phyloP scores from a whole-genome alignment of 2,329 filamentous ascomycete species.

The Trichoderma simmonsii region DNA sequence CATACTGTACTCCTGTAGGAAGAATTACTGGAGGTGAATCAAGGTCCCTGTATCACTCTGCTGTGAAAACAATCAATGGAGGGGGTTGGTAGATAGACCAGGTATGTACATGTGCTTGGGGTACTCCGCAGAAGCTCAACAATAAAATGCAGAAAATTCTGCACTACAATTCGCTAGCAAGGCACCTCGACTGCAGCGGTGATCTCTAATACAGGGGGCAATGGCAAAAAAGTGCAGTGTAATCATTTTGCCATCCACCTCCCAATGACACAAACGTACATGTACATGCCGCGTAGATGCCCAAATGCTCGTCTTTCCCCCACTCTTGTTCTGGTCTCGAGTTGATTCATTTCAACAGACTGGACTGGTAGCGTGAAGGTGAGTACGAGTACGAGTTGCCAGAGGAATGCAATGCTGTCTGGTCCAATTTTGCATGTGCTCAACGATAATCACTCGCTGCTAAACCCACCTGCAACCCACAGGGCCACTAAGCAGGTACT shows the following conservation, averaged over 20 bases:
- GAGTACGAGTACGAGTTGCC: neutral
- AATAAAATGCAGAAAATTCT: constrained; percentile 7
- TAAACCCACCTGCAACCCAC: neutral
- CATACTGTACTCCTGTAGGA: neutral
- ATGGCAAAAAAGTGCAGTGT: neutral
- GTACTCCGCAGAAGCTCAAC: neutral
- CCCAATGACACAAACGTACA: neutral
- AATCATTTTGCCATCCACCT: constrained; percentile 7
- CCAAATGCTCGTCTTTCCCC: neutral
- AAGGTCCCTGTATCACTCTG: neutral
- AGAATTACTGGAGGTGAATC: neutral
- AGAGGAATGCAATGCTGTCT: neutral
- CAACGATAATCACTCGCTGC: neutral
- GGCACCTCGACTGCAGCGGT: neutral
- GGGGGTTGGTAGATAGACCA: neutral
- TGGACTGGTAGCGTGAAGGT: neutral
- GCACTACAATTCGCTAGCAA: constrained; percentile 2
- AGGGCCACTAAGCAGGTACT: neutral
- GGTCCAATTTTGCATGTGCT: constrained; percentile 4
- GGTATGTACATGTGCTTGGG: neutral
- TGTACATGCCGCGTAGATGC: neutral
- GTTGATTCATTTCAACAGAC: neutral
- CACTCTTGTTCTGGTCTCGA: neutral
- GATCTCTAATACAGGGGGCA: neutral
- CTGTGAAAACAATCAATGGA: neutral